A percentile compares a stretch with the other conserved stretches of the same genome.
Evolutionary conservation across 2,329 filamentous ascomycete genomes (phyloP).

Genomic region (Fusarium sp.): DNA sequence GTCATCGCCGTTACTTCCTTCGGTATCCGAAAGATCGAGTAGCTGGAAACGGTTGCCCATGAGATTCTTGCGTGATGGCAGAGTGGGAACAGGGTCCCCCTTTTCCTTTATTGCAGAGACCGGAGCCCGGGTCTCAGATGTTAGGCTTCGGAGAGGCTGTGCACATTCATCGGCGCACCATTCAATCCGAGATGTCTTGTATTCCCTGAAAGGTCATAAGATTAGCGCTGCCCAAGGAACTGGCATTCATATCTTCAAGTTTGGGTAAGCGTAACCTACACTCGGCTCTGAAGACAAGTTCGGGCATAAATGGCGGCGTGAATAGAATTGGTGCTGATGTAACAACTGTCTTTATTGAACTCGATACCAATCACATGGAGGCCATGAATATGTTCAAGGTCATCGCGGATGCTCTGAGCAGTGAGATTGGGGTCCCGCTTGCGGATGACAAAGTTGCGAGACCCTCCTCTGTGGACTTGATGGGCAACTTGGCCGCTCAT

Average conservation of each 20-base stretch:
- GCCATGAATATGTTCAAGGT: conserved; percentile 87
- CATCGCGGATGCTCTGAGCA: conserved; percentile 73
- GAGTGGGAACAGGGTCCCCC: neutral
- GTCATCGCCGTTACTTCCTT: conserved; percentile 45
- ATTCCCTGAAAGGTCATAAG: conserved; percentile 64
- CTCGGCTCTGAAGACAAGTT: conserved; percentile 79
- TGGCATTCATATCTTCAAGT: neutral
- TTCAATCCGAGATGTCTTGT: conserved; percentile 78
- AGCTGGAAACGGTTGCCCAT: conserved; percentile 73
- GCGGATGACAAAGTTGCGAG: conserved; percentile 79
- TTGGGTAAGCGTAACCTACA: conserved; percentile 54
- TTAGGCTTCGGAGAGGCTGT: conserved; percentile 60
- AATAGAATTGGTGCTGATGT: conserved; percentile 82
- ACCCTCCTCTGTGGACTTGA: conserved; percentile 75
- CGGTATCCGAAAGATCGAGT: conserved; percentile 64
- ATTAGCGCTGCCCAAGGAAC: conserved; percentile 30
- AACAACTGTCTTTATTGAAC: conserved; percentile 70
- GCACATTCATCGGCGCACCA: conserved; percentile 82
- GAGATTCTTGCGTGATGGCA: conserved; percentile 47
- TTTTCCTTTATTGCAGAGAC: neutral
- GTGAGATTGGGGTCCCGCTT: conserved; percentile 70
- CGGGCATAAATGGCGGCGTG: conserved; percentile 80
- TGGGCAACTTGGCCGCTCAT: conserved; percentile 72
- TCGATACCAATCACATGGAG: conserved; percentile 76
- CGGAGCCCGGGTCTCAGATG: neutral